A percentile compares a stretch with the other conserved stretches of the same genome.
These are phyloP conservation scores for Saccharomycopsis oosterbeekiorum DNA, from an alignment of 805 yeast genomes.

Conservation along the genomic window DNA sequence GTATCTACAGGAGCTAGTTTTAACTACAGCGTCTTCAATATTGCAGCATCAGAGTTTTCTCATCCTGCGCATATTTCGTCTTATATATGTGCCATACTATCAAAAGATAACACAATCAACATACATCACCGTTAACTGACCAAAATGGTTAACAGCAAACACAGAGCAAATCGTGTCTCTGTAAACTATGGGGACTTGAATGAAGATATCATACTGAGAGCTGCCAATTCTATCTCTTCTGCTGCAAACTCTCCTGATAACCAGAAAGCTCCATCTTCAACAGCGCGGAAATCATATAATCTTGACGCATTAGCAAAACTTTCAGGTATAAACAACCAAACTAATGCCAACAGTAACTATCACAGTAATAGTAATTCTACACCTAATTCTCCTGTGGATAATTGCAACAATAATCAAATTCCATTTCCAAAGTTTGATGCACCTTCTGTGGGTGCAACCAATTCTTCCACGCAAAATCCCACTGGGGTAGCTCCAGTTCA, in stretches of 20 bases:
- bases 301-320: slow-evolving; percentile 16
- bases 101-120: background rate
- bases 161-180: slow-evolving; percentile 12
- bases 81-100: no score
- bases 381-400: background rate
- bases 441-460: background rate
- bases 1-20: no score
- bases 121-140: background rate
- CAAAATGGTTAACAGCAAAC: background rate
- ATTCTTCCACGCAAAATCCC: background rate
- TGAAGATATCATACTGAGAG: slow-evolving; percentile 14
- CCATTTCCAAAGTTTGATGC: background rate
- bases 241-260: slow-evolving; percentile 10
- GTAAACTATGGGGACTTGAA: slow-evolving; percentile 17
- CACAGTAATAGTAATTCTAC: background rate
- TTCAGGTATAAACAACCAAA: slow-evolving; percentile 6
- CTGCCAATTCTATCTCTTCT: slow-evolving; percentile 7
- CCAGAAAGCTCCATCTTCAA: background rate
- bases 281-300: slow-evolving; percentile 7
- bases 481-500: background rate
- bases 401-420: background rate
- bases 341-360: slow-evolving; percentile 1
- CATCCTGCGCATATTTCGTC: no score
- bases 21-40: no score
- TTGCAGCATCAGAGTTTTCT: no score